Percentiles rank a stretch among this genome's conserved stretches.
Conservation (phyloP, 83 land plant genomes). For the Picea abies region DNA sequence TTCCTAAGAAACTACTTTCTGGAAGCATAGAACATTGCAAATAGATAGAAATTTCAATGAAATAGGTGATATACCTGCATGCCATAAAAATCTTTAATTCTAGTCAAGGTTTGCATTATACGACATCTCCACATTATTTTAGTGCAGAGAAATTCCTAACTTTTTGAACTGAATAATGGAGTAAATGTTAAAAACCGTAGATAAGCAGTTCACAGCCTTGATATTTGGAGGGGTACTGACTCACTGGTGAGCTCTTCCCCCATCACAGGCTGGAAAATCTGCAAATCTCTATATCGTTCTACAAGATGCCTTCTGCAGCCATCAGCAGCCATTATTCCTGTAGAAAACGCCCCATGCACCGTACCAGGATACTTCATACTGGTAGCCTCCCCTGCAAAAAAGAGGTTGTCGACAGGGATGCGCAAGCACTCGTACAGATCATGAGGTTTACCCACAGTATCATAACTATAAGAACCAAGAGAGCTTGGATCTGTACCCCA, state of each 20-base stretch:
- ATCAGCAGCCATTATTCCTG: conserved; percentile 79
- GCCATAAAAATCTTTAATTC: too few species aligned
- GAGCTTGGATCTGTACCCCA: conserved; percentile 87
- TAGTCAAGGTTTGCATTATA: too few species aligned
- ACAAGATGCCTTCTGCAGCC: conserved; percentile 59
- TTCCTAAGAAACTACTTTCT: too few species aligned
- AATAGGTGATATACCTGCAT: too few species aligned
- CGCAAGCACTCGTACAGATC: conserved; percentile 74
- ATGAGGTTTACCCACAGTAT: conserved; percentile 74
- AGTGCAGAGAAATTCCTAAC: too few species aligned
- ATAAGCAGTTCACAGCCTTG: conserved; percentile 51
- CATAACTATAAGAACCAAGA: conserved; percentile 85
- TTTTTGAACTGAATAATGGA: too few species aligned
- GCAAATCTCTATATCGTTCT: conserved; percentile 34
- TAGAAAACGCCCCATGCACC: conserved; percentile 90
- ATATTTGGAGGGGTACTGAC: conserved; percentile 67
- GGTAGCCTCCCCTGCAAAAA: conserved; percentile 92
- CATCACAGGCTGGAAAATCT: conserved; percentile 50
- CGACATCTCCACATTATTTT: too few species aligned
- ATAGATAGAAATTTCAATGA: too few species aligned
- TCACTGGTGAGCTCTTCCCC: conserved; percentile 47
- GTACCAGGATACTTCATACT: conserved; percentile 84
- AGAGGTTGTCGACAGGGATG: conserved; percentile 79
- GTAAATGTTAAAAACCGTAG: too few species aligned
- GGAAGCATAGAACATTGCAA: too few species aligned